A percentile compares a stretch with the other conserved stretches of the same genome.
Evolutionary conservation across 1,139 yeast genomes (phyloP).

Genomic region (Suhomyces kunorum): DNA sequence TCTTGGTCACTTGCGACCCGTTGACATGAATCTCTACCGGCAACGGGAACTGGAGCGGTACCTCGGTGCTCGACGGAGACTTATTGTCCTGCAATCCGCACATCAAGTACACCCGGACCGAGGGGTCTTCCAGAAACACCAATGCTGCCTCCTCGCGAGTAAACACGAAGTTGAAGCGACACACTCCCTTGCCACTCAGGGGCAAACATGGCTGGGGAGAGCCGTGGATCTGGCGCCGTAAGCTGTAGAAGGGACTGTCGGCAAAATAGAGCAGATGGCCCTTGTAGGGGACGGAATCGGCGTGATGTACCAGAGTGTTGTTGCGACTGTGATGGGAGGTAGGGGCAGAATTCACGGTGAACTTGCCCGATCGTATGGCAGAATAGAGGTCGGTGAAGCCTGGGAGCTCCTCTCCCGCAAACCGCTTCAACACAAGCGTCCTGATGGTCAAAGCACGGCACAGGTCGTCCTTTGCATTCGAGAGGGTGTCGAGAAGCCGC

Average conservation of each 20-base stretch:
- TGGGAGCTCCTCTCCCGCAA: conserved; percentile 38
- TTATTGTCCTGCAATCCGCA: conserved; percentile 43
- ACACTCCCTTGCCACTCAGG: conserved; percentile 41
- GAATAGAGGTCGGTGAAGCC: conserved; percentile 30
- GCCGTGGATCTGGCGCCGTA: conserved; percentile 46
- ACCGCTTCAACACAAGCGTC: conserved; percentile 42
- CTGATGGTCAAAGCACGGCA: conserved; percentile 46
- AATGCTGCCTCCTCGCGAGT: conserved; percentile 37
- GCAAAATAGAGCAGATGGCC: conserved; percentile 48
- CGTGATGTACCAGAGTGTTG: conserved; percentile 11
- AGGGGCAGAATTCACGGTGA: conserved; percentile 10
- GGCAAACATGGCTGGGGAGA: conserved; percentile 44
- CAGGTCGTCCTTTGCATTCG: conserved; percentile 37
- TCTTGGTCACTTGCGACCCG: conserved; percentile 45
- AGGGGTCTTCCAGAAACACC: conserved; percentile 25
- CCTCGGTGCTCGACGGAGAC: conserved; percentile 34
- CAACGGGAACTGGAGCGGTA: conserved; percentile 54
- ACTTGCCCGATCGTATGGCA: conserved; percentile 22
- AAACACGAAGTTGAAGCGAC: conserved; percentile 41
- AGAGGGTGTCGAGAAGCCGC: conserved; percentile 43
- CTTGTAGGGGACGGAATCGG: conserved; percentile 23
- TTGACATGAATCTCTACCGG: conserved; percentile 61
- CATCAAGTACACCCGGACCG: conserved; percentile 42
- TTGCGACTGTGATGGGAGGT: conserved; percentile 9
- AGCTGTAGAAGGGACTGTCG: conserved; percentile 53